Conservation (phyloP, 495 filamentous ascomycete species). For the Glarea lozoyensis region DNA sequence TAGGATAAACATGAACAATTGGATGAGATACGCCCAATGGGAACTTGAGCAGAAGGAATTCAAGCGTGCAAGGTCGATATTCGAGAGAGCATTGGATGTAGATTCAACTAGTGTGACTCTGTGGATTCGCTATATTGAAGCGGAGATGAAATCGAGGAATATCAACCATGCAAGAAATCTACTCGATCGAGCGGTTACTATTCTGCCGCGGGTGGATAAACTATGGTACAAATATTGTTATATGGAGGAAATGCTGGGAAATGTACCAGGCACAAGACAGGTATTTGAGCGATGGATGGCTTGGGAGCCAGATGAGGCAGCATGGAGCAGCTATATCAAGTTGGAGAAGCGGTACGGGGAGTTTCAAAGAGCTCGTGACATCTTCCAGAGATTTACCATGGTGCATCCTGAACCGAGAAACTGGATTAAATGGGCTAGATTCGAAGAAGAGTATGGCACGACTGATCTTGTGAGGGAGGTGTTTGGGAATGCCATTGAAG, state of each 20-base stretch:
- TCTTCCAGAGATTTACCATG: constrained; percentile 84
- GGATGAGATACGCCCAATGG: constrained; percentile 97
- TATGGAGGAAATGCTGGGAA: constrained; percentile 95
- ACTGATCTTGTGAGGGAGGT: constrained; percentile 88
- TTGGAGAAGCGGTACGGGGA: constrained; percentile 92
- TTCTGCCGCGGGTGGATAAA: constrained; percentile 84
- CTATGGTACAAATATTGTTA: constrained; percentile 99
- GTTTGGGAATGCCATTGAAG: constrained; percentile 81
- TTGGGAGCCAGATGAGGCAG: constrained; percentile 94
- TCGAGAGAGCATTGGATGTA: constrained; percentile 92
- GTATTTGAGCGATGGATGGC: constrained; percentile 98
- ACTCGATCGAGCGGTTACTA: constrained; percentile 88
- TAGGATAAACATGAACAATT: constrained; percentile 93
- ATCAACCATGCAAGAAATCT: constrained; percentile 97
- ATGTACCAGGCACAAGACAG: constrained; percentile 84
- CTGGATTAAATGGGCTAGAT: constrained; percentile 98
- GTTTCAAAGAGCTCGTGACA: constrained; percentile 71
- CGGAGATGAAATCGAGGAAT: constrained; percentile 92
- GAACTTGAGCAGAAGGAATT: constrained; percentile 98
- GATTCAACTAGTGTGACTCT: constrained; percentile 74
- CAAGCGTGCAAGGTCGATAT: constrained; percentile 88
- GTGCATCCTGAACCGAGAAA: constrained; percentile 94
- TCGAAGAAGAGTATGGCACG: constrained; percentile 91
- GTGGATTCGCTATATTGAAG: constrained; percentile 83
- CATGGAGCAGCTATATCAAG: constrained; percentile 94